These are phyloP conservation scores for Lachnellula hyalina DNA, from an alignment of 2,329 filamentous ascomycete genomes.

Conservation along the genomic window DNA sequence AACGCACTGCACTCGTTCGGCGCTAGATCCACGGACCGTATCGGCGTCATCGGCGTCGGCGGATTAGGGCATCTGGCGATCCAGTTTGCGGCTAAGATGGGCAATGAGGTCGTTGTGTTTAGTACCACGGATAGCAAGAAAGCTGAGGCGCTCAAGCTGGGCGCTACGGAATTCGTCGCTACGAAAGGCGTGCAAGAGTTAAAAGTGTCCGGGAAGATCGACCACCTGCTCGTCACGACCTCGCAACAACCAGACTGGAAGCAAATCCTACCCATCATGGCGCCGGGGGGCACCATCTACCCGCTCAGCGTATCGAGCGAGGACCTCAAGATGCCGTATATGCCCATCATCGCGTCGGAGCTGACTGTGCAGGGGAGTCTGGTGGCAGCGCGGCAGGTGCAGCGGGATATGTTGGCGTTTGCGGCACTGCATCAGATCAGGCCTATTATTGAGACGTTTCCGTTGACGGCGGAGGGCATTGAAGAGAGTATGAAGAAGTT, in stretches of 20 bases:
- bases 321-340: constrained; percentile 28
- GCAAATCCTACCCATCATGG: constrained; percentile 55
- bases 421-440: constrained; percentile 54
- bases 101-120: constrained; percentile 54
- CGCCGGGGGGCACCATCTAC: constrained; percentile 53
- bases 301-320: constrained; percentile 60
- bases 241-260: constrained; percentile 50
- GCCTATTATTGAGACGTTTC: constrained; percentile 51
- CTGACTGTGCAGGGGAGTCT: constrained; percentile 27
- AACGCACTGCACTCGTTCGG: constrained; percentile 34
- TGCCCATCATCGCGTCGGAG: constrained; percentile 24
- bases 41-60: constrained; percentile 49
- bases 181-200: constrained; percentile 23
- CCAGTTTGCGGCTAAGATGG: constrained; percentile 59
- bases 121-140: constrained; percentile 57
- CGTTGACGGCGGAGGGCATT: constrained; percentile 45
- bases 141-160: constrained; percentile 54
- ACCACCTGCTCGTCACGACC: constrained; percentile 29
- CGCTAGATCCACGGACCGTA: constrained; percentile 25
- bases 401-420: constrained; percentile 54
- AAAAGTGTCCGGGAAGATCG: constrained; percentile 21
- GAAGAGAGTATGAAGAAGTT: constrained; percentile 53
- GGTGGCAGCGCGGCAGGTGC: constrained; percentile 38
- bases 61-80: constrained; percentile 60
- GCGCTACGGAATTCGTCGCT: constrained; percentile 53